Conservation (phyloP, 768 basidiomycete species). For the Dendrothele bispora region DNA sequence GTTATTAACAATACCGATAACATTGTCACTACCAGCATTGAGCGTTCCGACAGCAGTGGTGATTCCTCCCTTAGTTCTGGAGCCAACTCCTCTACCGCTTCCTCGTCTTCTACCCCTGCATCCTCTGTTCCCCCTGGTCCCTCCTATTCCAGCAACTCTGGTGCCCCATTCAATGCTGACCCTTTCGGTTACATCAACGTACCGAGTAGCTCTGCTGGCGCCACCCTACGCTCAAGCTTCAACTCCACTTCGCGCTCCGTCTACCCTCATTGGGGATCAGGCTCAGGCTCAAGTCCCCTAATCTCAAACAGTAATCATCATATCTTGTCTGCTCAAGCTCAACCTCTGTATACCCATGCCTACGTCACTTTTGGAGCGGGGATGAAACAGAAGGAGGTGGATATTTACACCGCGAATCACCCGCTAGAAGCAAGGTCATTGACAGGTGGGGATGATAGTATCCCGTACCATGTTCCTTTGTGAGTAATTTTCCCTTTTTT, state of each 20-base stretch:
- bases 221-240: slow-evolving; percentile 14
- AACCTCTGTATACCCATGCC: slow-evolving; percentile 67
- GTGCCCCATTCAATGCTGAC: slow-evolving; percentile 32
- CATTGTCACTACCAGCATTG: background rate
- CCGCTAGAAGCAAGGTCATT: slow-evolving; percentile 61
- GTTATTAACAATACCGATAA: background rate
- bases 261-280: slow-evolving; percentile 35
- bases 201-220: slow-evolving; percentile 16
- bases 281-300: slow-evolving; percentile 22
- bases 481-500: slow-evolving; percentile 33
- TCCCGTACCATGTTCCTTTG: slow-evolving; percentile 85
- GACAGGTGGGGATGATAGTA: slow-evolving; percentile 46
- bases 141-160: slow-evolving; percentile 8
- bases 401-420: slow-evolving; percentile 69
- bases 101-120: no score
- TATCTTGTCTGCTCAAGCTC: slow-evolving; percentile 48
- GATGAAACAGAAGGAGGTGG: slow-evolving; percentile 81
- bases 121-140: background rate
- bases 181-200: slow-evolving; percentile 58
- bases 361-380: slow-evolving; percentile 89
- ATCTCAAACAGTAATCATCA: slow-evolving; percentile 33
- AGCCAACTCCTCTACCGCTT: no score
- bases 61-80: slow-evolving; percentile 1
- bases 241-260: slow-evolving; percentile 26
- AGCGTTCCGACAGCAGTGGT: background rate